Base-by-base conservation (phyloP, 169 alveolate genomes). In the Plasmodium sp. region DNA sequence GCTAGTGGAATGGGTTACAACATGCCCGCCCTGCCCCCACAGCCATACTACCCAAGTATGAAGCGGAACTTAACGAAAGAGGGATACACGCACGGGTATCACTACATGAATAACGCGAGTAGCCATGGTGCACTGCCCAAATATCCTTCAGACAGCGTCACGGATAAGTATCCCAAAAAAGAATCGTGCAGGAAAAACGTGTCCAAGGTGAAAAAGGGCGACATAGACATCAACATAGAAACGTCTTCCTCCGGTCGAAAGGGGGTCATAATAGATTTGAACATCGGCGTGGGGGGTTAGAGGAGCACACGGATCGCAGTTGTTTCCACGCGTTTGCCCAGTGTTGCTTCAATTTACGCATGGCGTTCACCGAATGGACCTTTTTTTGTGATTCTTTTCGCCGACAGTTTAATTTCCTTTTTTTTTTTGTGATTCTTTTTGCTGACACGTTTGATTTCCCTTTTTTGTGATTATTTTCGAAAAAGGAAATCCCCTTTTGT, bases 221-320 rank as follows among this genome's bases (percentile, higher is more conserved):
- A 90, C 39, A 90, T 90, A 58, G 94, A 90, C 48, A 90, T 90
- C 67, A 90, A 90, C 56, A 90, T 90, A 56, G 94, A 90, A 90
- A 90, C 94, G n/a, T 80, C 94, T 5, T 90, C 94, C 39, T 80
- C 88, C n/a, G 34, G 41, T 34, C 56, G 73, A 16, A 79, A 67
- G 43, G 94, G 94, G n/a, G 83, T 90, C 18, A 45, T 67, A 56
- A 79, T 90, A 12, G 94, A 90, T 58, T 67, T 90, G 83, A 90
- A 90, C 73, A 90, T 90, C 33, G 94, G 90, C 48, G 83, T 90
- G 31, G 84, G 84, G n/a, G 75, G 45, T 72, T 84, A 83, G 27
- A 6, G 22, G n/a, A 75, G 4, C 48, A 80, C 84, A 80, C 45
- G 27, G 45, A 22, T 39, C 4, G 33, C 5, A 80, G 7, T n/a